Conservation (phyloP, 352 stramenopile genomes). For the Pythium phragmiticola region DNA sequence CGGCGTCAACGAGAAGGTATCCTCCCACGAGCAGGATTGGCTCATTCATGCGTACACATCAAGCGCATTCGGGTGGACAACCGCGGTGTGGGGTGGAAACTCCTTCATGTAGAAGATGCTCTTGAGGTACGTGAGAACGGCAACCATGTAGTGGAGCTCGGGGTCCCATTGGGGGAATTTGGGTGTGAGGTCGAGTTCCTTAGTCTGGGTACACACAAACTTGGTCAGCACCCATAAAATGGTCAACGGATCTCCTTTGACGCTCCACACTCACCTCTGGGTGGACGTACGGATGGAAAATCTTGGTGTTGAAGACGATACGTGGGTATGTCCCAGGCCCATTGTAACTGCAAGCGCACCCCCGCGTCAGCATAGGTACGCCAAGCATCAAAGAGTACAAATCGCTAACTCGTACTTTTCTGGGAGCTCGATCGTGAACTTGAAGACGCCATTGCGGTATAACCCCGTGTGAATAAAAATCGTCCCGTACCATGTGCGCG, state of each 20-base stretch:
- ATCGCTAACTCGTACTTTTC: conserved; percentile 39
- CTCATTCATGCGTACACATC: conserved; percentile 60
- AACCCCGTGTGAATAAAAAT: conserved; percentile 96
- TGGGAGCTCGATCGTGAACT: conserved; percentile 91
- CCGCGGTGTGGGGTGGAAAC: conserved; percentile 55
- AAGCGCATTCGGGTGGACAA: conserved; percentile 86
- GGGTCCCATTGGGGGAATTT: conserved; percentile 94
- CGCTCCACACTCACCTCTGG: conserved; percentile 33
- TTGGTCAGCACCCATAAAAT: too few species aligned
- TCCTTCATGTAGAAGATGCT: conserved; percentile 98
- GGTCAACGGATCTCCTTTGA: background rate
- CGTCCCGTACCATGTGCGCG: conserved; percentile 92
- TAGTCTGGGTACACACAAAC: conserved; percentile 41
- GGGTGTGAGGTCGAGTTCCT: conserved; percentile 88
- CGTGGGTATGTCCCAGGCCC: conserved; percentile 89
- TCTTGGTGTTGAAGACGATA: conserved; percentile 90
- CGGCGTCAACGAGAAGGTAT: background rate
- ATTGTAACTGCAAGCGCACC: conserved; percentile 85
- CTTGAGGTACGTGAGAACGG: conserved; percentile 96
- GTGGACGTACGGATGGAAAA: conserved; percentile 95
- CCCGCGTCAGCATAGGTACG: background rate
- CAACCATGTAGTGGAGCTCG: conserved; percentile 94
- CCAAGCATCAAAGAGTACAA: background rate
- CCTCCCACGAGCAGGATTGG: background rate
- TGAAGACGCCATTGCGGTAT: conserved; percentile 97